These are phyloP conservation scores for Ilex paraguariensis DNA, from an alignment of 305 asterid species.

Conservation along the genomic window DNA sequence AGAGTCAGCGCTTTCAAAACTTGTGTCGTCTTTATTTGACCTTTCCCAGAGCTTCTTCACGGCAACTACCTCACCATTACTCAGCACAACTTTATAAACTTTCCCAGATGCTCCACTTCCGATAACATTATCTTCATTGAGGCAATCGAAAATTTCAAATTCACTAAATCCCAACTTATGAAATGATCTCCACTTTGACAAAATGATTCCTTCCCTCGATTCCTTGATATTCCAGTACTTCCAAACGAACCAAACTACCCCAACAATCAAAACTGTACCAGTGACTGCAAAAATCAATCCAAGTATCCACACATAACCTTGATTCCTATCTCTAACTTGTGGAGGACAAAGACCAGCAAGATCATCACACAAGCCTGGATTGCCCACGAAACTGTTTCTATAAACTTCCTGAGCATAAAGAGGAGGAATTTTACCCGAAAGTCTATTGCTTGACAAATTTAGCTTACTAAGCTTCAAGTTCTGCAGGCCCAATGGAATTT, in stretches of 20 bases:
- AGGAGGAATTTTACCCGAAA: conserved; percentile 65
- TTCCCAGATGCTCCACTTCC: conserved; percentile 80
- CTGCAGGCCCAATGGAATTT: conserved; percentile 51
- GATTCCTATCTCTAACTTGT: conserved; percentile 6
- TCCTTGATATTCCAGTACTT: conserved; percentile 37
- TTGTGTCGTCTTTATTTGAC: conserved; percentile 17
- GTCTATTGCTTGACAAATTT: conserved; percentile 57
- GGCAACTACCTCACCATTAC: conserved; percentile 75
- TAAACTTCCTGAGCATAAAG: conserved; percentile 36
- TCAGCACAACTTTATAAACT: conserved; percentile 64
- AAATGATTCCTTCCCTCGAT: conserved; percentile 19
- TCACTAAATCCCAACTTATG: conserved; percentile 60
- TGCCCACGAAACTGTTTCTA: conserved; percentile 59
- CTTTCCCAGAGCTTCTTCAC: conserved; percentile 61
- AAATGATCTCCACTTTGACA: conserved; percentile 74
- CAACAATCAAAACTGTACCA: conserved; percentile 36
- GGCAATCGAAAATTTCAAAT: conserved; percentile 43
- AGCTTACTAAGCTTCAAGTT: conserved; percentile 64
- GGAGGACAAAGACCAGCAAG: conserved; percentile 30
- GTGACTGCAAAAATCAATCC: conserved; percentile 29
- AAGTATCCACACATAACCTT: conserved; percentile 29
- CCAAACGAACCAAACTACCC: conserved; percentile 35
- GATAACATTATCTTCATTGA: conserved; percentile 56
- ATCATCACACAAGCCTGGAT: conserved; percentile 52
- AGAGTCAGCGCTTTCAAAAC: conserved; percentile 16